Evolutionary conservation across 2,329 filamentous ascomycete genomes (phyloP), one percentile per base, ranked within the genome.

Genomic region (Pyrenophora tritici-repentis): DNA sequence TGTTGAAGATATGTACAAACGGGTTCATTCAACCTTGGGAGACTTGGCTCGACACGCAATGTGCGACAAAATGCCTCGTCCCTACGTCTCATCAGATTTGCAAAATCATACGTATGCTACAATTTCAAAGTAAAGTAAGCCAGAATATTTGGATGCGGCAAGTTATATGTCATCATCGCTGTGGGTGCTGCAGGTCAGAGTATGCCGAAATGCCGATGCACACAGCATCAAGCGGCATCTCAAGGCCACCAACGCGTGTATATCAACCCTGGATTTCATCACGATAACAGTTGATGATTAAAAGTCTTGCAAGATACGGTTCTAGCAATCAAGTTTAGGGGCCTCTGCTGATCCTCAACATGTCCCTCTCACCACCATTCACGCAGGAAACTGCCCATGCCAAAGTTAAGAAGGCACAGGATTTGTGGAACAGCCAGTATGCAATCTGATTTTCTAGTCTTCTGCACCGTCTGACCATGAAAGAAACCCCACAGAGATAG

Each of bases 391-490:
- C 85, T 1, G 91, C 91, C 2, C 76, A 77, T 13, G 77, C 80
- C 51, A 95, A 95, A 71, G 90, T 95, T 56, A 95, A 95, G 75
- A 86, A 86, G 14, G 90, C 89, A 0, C 91, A 96, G 69, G 83
- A 90, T 69, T 78, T 87, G 3, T 95, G 91, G 91, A 96, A 95
- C 66, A 87, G 86, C 1, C 82, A 78, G 88, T 90, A 72, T 59
- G 76, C 53, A 10, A 29, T 54, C 13, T 33, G n/a, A 7, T 26
- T 8, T 29, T 7, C 12, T 12, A 9, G 18, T 26, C 13, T 12
- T 43, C 32, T 17, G 31, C 26, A 22, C 9, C 50, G 22, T 13
- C 58, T 60, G 16, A 63, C 17, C 12, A 13, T 22, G 16, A 4
- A 37, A 90, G 87, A 63, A 78, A 90, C 54, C 88, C 89, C 0